Conservation (phyloP, 2,329 filamentous ascomycete species). For the Chrysoporthe cubensis region DNA sequence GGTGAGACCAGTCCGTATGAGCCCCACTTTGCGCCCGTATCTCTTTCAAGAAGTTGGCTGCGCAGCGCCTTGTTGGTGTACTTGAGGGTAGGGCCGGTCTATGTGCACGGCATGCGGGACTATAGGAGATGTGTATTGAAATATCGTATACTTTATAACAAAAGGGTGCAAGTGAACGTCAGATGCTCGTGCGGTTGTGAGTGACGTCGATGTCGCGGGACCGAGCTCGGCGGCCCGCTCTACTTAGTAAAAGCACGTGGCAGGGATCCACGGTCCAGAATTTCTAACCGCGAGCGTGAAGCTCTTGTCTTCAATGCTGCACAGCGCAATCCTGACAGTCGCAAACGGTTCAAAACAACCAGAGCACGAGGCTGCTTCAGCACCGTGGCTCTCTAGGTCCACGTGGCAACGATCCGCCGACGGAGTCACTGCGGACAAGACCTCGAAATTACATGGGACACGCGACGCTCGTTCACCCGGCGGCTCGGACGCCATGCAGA, state of each 20-base stretch:
- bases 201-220: constrained; percentile 5
- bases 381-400: background rate
- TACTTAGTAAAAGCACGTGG: background rate
- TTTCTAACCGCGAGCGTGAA: background rate
- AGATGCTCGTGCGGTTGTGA: background rate
- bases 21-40: background rate
- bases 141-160: background rate
- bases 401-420: background rate
- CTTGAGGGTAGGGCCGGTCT: background rate
- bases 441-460: background rate
- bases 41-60: background rate
- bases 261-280: constrained; percentile 1
- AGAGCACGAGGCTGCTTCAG: background rate
- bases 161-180: background rate
- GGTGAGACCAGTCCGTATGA: constrained; percentile 1
- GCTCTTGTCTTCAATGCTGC: background rate
- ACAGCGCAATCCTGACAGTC: background rate
- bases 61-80: background rate
- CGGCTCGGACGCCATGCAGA: constrained; percentile 8
- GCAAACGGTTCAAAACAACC: background rate
- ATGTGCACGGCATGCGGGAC: background rate
- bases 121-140: background rate
- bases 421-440: no score
- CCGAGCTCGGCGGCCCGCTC: background rate
- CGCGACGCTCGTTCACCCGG: background rate